Base-by-base conservation (phyloP, 805 yeast species). In the Alloascoidea africana region DNA sequence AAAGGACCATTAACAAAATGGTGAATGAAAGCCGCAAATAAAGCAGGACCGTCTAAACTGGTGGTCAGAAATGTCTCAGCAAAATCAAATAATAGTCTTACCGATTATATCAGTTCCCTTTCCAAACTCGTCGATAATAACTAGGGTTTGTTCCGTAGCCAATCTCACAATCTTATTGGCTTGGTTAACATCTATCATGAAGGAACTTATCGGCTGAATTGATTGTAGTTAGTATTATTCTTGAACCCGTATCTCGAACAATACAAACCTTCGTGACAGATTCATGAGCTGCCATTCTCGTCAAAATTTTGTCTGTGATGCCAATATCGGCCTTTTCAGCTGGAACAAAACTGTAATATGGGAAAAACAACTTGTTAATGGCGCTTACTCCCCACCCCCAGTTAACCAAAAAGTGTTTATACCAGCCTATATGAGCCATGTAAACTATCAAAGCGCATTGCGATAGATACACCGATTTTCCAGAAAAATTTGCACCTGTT, bases 71-170 rank as follows among this genome's bases (percentile, higher is more conserved):
- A 23, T 23, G 8, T 23, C 30, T 8, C 8, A 23, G 8, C n/a
- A 8, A 23, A n/a, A 23, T 23, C 30, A n/a, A 23, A 23, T 23
- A 23, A 8, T 23, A 23, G 30, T 23, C 36, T 11, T 36, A 44
- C 67, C 68, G 8, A 58, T 45, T 0, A 59, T 43, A 45, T 66
- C 70, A 0, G 71, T 69, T 0, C 75, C 75, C 41, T 68, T 67
- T 0, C 76, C 76, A 49, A 65, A 68, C 41, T 70, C 76, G 48
- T 70, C 74, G 17, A 72, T 55, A 4, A 72, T 48, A 2, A 73
- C 42, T 17, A 73, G 42, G 8, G 72, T 66, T 34, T 48, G 54
- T 0, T 51, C 47, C 0, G 72, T 65, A 17, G 55, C 44, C 37
- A 64, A 42, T 3, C 59, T 51, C 15, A 68, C 42, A 36, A 68